Evolutionary conservation across 2,329 filamentous ascomycete genomes (phyloP), one percentile per base, ranked within the genome.

Genomic region (Ophiosphaerella herpotricha): DNA sequence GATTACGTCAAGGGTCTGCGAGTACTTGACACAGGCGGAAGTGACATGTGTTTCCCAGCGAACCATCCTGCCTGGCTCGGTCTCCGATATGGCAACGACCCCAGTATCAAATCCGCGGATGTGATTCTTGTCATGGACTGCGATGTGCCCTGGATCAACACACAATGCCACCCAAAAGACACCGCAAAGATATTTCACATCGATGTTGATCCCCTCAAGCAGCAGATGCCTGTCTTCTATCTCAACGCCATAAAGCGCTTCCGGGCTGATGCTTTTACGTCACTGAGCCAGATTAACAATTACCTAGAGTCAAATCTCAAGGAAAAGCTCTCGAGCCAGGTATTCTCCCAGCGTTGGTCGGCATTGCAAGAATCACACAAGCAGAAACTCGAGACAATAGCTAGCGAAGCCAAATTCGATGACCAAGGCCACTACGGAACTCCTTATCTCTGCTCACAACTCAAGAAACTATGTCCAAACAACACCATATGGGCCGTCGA

Each of bases 141-240:
- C 57, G 92, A 97, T 66, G 91, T 96, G 0, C 92, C 92, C 0
- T 97, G 91, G 91, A 91, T 97, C 47, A 86, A 87, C n/a, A 94
- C 90, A 0, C 84, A 85, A 53, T 86, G 82, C 73, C 79, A 80
- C 39, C 86, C 86, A 0, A 78, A 76, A 3, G 70, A 76, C 1
- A 73, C 76, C 6, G 81, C 85, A 2, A 83, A 79, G 51, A 82
- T 89, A 55, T 80, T 83, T 49, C 86, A 89, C 59, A 76, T 89
- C 42, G 86, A 89, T 58, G 77, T 83, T 32, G 86, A 89, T 55
- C 85, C 86, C 1, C 73, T 89, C 18, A 89, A 89, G 53, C 79
- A 83, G 54, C 79, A 83, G 55, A 83, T 84, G 74, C 80, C 81
- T 0, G 77, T 84, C 21, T 84, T 80, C 63, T 84, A 84, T 66